A percentile compares a stretch with the other conserved stretches of the same genome.
phyloP scores from a whole-genome alignment of 345 rosid species.

The Barbarea vulgaris region DNA sequence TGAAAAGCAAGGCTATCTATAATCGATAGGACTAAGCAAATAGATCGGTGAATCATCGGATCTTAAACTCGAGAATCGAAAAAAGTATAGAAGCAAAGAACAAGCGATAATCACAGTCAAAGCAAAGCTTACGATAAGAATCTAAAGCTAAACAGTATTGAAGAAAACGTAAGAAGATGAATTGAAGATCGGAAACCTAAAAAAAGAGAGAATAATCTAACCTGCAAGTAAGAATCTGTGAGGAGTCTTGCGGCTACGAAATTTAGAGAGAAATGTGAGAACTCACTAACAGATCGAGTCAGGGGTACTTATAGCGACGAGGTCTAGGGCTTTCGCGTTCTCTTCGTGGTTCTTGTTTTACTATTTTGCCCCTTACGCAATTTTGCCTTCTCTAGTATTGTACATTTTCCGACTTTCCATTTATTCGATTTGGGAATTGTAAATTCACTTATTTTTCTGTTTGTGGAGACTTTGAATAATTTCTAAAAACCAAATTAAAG shows the following conservation, averaged over 20 bases:
- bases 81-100: background rate
- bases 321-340: slow-evolving; percentile 30
- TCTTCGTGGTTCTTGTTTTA: background rate
- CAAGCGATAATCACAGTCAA: background rate
- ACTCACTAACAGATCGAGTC: background rate
- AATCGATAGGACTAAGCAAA: background rate
- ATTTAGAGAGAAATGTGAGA: background rate
- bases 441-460: background rate
- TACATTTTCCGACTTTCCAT: background rate
- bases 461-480: too few relatives aligned
- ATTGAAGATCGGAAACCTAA: background rate
- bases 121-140: background rate
- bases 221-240: slow-evolving; percentile 36
- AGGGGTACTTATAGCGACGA: slow-evolving; percentile 19
- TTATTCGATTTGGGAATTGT: background rate
- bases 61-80: background rate
- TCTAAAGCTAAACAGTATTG: background rate
- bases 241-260: slow-evolving; percentile 29
- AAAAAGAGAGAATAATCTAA: background rate
- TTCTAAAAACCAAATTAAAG: slow-evolving; percentile 14
- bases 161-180: background rate
- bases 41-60: slow-evolving; percentile 4
- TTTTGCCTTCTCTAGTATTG: background rate
- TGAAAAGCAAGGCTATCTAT: background rate
- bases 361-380: slow-evolving; percentile 26